Evolutionary conservation across 192 early-diverging fungal genomes (phyloP).

Genomic region (Umbelopsis isabellina): DNA sequence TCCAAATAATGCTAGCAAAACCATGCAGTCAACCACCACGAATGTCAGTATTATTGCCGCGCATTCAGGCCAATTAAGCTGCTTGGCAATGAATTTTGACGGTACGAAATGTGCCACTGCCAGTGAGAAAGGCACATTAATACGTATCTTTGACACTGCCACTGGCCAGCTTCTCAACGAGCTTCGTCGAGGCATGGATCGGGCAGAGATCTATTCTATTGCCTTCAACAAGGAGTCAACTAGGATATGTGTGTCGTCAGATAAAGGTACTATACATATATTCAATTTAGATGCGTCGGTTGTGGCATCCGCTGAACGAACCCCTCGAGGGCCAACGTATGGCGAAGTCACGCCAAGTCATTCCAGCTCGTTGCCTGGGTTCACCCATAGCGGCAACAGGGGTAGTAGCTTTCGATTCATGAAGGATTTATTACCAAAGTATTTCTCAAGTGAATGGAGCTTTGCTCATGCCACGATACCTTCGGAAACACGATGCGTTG

Average conservation of each 20-base stretch:
- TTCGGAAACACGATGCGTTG: conserved; percentile 78
- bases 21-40: conserved; percentile 42
- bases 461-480: conserved; percentile 87
- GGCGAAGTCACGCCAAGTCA: conserved; percentile 45
- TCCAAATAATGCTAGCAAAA: conserved; percentile 9
- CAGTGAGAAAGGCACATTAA: conserved; percentile 88
- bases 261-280: conserved; percentile 93
- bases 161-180: conserved; percentile 79
- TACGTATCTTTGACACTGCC: conserved; percentile 83
- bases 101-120: conserved; percentile 85
- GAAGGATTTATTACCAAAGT: conserved; percentile 87
- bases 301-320: conserved; percentile 42
- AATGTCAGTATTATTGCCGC: conserved; percentile 83
- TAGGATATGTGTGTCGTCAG: conserved; percentile 81
- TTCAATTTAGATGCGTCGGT: conserved; percentile 77
- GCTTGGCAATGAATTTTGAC: conserved; percentile 74
- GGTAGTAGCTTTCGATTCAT: conserved; percentile 63
- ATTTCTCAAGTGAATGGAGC: conserved; percentile 94
- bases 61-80: conserved; percentile 77
- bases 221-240: conserved; percentile 84
- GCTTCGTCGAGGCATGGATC: conserved; percentile 85
- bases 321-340: conserved; percentile 54
- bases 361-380: conserved; percentile 22
- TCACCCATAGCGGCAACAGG: conserved; percentile 52
- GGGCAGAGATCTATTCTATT: conserved; percentile 87